Percentiles rank a stretch among this genome's conserved stretches.
Conservation (phyloP, 2,329 filamentous ascomycete genomes). For the Hymenoscyphus repandus region DNA sequence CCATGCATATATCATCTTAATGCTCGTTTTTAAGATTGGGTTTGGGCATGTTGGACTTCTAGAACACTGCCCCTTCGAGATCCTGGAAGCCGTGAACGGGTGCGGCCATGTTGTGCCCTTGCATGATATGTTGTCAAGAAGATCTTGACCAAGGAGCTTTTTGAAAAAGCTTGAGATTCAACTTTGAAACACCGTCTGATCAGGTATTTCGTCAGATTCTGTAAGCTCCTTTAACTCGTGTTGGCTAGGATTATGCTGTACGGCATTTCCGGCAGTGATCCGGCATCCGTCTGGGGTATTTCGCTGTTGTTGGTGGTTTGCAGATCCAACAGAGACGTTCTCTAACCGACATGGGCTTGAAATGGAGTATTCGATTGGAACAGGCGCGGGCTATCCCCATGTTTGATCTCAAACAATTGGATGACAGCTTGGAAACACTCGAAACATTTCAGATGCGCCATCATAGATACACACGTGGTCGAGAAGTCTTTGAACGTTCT, state of each 20-base stretch:
- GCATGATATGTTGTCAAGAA: not conserved
- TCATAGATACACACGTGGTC: not conserved
- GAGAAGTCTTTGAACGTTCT: not conserved
- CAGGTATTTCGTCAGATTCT: not conserved
- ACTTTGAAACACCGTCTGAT: not conserved
- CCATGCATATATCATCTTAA: constrained; percentile 1
- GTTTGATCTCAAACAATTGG: not conserved
- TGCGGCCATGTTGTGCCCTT: not conserved
- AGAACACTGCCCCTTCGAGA: constrained; percentile 7
- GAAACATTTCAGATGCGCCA: not conserved
- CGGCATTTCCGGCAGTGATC: not conserved
- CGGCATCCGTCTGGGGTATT: not conserved
- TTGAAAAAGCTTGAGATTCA: too few relatives aligned
- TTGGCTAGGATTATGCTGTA: not conserved
- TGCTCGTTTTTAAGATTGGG: constrained; percentile 2
- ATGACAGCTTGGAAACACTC: constrained; percentile 2
- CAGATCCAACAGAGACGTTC: not conserved
- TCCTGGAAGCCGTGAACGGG: not conserved
- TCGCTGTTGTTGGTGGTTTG: not conserved
- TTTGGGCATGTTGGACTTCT: constrained; percentile 5
- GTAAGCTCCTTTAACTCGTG: not conserved
- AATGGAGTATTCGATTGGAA: not conserved
- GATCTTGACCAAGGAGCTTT: too few relatives aligned
- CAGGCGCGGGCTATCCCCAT: not conserved
- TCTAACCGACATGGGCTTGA: not conserved